These are phyloP conservation scores for Uronychia setigera DNA, from an alignment of 73 alveolate genomes.

Conservation along the genomic window DNA sequence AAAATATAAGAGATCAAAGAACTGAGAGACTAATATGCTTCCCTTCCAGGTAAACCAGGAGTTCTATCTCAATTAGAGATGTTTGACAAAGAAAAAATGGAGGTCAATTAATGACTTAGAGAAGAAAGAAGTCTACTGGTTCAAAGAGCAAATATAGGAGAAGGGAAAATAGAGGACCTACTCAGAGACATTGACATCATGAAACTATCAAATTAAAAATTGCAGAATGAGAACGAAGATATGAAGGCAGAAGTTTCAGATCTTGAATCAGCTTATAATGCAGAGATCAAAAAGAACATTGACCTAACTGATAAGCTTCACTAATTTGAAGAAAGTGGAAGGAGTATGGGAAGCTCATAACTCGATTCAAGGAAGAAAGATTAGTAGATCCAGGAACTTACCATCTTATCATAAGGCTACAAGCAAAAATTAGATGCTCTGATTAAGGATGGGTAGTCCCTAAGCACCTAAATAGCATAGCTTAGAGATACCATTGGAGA, in stretches of 20 bases:
- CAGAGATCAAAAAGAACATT: too few relatives aligned
- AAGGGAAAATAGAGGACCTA: neutral
- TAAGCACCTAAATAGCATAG: neutral
- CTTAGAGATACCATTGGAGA: neutral
- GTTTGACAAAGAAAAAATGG: neutral
- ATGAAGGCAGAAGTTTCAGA: neutral
- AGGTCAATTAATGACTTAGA: neutral
- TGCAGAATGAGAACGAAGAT: slow-evolving; percentile 6
- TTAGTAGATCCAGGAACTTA: neutral
- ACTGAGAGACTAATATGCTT: too few relatives aligned
- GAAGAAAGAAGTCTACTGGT: neutral
- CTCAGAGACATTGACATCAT: slow-evolving; percentile 3
- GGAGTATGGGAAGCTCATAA: too few relatives aligned
- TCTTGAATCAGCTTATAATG: too few relatives aligned
- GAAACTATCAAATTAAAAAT: slow-evolving; percentile 1
- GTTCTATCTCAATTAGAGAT: neutral
- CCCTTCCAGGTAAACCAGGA: too few relatives aligned
- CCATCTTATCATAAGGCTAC: neutral
- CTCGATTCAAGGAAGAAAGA: neutral
- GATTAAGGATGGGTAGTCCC: neutral
- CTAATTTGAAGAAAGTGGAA: too few relatives aligned
- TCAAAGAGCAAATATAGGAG: neutral
- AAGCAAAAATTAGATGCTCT: neutral
- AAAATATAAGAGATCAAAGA: too few relatives aligned
- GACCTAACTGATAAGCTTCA: too few relatives aligned